These are phyloP conservation scores for Haberlea rhodopensis DNA, from an alignment of 257 asterid species.

Conservation along the genomic window DNA sequence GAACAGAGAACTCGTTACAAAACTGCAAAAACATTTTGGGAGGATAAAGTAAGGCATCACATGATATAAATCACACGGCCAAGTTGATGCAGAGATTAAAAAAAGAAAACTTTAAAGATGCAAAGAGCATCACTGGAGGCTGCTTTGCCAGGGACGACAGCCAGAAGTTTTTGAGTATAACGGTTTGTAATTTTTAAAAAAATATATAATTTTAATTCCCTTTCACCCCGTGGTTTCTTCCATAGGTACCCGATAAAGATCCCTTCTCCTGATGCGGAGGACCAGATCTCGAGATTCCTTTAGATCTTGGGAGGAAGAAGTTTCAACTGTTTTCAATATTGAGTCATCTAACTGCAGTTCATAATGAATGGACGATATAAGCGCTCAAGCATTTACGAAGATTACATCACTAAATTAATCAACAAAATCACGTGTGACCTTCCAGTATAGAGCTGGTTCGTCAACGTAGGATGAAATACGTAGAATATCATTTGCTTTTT, in stretches of 20 bases:
- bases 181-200: neutral
- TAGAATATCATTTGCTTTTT: slow-evolving; percentile 65
- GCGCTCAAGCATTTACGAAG: slow-evolving; percentile 7
- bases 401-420: neutral
- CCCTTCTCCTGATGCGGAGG: slow-evolving; percentile 75
- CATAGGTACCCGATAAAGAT: slow-evolving; percentile 70
- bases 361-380: slow-evolving; percentile 14
- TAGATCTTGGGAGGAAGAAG: slow-evolving; percentile 55
- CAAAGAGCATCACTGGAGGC: neutral
- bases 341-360: slow-evolving; percentile 79
- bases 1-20: slow-evolving; percentile 89
- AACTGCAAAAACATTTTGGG: slow-evolving; percentile 45
- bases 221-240: neutral
- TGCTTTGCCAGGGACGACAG: neutral
- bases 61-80: slow-evolving; percentile 8
- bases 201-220: neutral
- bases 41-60: slow-evolving; percentile 14
- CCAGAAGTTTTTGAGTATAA: no score
- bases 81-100: slow-evolving; percentile 4
- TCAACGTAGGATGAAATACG: slow-evolving; percentile 60
- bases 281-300: slow-evolving; percentile 84
- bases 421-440: slow-evolving; percentile 45
- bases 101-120: slow-evolving; percentile 2
- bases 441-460: slow-evolving; percentile 78
- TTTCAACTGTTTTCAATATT: slow-evolving; percentile 70